phyloP scores from a whole-genome alignment of 1,284 basidiomycete species.

The Anthracocystis walkeri region DNA sequence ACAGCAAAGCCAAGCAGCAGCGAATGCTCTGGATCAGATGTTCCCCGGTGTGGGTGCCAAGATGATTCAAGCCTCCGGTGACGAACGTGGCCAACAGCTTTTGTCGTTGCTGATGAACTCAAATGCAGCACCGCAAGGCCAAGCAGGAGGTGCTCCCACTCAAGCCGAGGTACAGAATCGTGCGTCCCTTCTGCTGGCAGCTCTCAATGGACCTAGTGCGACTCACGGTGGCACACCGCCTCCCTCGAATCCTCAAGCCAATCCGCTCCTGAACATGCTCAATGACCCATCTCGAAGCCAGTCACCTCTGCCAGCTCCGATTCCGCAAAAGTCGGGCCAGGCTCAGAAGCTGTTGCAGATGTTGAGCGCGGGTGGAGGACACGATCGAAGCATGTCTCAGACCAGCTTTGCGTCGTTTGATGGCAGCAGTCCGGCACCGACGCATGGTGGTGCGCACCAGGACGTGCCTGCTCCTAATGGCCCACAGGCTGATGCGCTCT shows the following conservation, averaged over 20 bases:
- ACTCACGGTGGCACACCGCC: constrained; percentile 2
- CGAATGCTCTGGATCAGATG: constrained; percentile 23
- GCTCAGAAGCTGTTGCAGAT: constrained; percentile 57
- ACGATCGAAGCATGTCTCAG: constrained; percentile 40
- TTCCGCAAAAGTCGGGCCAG: constrained; percentile 54
- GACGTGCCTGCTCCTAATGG: constrained; percentile 12
- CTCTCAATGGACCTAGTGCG: constrained; percentile 29
- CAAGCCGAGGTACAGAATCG: constrained; percentile 25
- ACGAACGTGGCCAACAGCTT: constrained; percentile 51
- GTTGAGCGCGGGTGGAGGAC: constrained; percentile 44
- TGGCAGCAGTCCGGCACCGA: constrained; percentile 17
- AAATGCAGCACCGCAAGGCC: constrained; percentile 21
- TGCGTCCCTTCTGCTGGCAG: constrained; percentile 33
- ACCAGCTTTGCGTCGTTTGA: constrained; percentile 39
- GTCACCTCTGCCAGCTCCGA: constrained; percentile 59
- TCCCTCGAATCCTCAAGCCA: neutral
- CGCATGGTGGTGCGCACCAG: constrained; percentile 17
- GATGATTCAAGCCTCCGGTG: constrained; percentile 53
- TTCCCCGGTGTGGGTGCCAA: constrained; percentile 40
- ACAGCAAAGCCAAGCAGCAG: constrained; percentile 9
- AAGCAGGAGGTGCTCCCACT: constrained; percentile 4
- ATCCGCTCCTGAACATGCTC: constrained; percentile 46
- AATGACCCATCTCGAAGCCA: constrained; percentile 47
- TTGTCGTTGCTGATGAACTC: constrained; percentile 45
- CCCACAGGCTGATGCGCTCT: constrained; percentile 34